Evolutionary conservation across 1,284 basidiomycete genomes (phyloP), one percentile per base, ranked within the genome.

Genomic region (Moniliophthora roreri): DNA sequence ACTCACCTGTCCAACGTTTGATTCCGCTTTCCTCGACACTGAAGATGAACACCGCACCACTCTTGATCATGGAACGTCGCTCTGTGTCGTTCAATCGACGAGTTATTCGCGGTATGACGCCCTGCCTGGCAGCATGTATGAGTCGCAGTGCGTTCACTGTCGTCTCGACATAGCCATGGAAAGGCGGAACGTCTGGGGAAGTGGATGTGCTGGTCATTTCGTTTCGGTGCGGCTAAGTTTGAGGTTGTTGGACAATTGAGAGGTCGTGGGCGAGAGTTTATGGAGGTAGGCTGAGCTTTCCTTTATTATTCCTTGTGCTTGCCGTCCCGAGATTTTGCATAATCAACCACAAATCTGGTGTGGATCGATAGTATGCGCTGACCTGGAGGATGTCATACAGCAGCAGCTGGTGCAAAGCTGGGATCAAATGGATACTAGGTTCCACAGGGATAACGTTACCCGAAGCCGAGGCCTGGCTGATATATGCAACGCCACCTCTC

Each of bases 11-110:
- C 90, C 90, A 92, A 18, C 90, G 78, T 66, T 89, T 91, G 67
- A 93, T 92, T 20, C 86, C 87, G 57, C 88, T 89, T 62, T 91
- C 88, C 59, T 87, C 82, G 64, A 91, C 89, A 62, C 81, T 85
- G 70, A 91, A 93, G 46, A 92, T 85, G 65, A 91, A 93, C 24
- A 92, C 82, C 9, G 87, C 81, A n/a, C 90, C 90, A 52, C 86
- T 87, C 58, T 79, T 78, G 66, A 93, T 89, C 77, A 89, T 85
- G 6, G 80, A 77, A 49, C 83, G 71, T 36, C 85, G 78, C 62
- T 93, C 89, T 21, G 84, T 78, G 62, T 91, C 89, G 64, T 89
- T 88, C 54, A 92, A 75, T 4, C 90, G 81, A 36, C 90, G 81
- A 16, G 85, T 87, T 58, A 92, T 87, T 51, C 88, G 82, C 32